Conservation (phyloP, 306 rosid genomes). For the Herpetospermum pedunculosum region DNA sequence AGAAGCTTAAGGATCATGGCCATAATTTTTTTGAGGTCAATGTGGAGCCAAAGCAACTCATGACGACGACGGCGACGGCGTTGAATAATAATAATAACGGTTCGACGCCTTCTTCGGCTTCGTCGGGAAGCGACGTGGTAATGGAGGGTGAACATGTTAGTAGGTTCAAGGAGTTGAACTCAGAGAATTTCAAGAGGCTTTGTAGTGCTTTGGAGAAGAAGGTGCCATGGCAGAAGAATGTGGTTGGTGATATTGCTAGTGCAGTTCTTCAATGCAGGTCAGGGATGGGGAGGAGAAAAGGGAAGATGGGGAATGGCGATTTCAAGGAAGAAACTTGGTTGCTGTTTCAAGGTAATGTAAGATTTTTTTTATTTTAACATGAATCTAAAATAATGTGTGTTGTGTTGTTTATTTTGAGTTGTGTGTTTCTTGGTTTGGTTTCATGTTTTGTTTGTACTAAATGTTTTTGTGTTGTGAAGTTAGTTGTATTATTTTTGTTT, state of each 20-base stretch:
- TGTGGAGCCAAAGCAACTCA: conserved; percentile 28
- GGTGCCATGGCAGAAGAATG: conserved; percentile 70
- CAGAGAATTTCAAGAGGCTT: conserved; percentile 51
- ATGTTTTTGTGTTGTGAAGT: neutral
- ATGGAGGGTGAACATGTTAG: conserved; percentile 50
- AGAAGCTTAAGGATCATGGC: neutral
- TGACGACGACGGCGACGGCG: too few species aligned
- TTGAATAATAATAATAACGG: conserved; percentile 18
- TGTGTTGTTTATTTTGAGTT: neutral
- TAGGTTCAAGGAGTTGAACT: conserved; percentile 51
- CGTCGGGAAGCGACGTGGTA: conserved; percentile 35
- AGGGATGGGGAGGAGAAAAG: conserved; percentile 55
- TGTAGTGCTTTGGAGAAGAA: conserved; percentile 61
- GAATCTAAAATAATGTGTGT: neutral
- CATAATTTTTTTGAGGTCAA: conserved; percentile 23
- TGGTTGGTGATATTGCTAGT: conserved; percentile 54
- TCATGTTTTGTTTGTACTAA: neutral
- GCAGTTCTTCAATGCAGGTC: conserved; percentile 75
- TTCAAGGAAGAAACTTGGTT: conserved; percentile 86
- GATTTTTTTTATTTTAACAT: neutral
- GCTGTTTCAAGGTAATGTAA: conserved; percentile 50
- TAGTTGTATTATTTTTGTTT: neutral
- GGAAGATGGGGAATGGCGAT: conserved; percentile 15
- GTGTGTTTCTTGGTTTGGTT: neutral
- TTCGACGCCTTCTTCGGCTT: conserved; percentile 53